A percentile compares a stretch with the other conserved stretches of the same genome.
phyloP scores from a whole-genome alignment of 1,139 yeast genomes.

The Scheffersomyces segobiensis region DNA sequence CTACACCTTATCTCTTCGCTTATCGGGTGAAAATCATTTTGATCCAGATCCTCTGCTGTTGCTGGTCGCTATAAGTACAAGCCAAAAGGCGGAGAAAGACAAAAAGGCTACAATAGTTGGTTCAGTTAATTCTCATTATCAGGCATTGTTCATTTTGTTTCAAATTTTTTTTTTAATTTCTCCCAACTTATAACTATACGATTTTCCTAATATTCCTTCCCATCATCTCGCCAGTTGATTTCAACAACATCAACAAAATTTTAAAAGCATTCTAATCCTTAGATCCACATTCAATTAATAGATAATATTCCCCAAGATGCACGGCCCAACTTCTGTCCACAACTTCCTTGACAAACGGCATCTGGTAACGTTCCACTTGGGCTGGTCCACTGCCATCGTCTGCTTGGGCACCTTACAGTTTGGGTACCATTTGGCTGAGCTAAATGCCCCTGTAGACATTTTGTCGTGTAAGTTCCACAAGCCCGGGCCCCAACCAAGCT shows the following conservation, averaged over 20 bases:
- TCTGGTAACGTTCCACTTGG: constrained; percentile 27
- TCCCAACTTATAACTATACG: not conserved
- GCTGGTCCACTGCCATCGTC: constrained; percentile 45
- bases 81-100: not conserved
- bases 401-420: constrained; percentile 80
- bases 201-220: not conserved
- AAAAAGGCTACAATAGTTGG: not conserved
- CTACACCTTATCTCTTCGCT: constrained; percentile 1
- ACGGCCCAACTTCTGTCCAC: not conserved
- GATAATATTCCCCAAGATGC: not conserved
- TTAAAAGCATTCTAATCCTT: not conserved
- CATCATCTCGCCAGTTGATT: not conserved
- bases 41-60: not conserved
- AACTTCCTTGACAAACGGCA: constrained; percentile 21
- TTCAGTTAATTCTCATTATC: not conserved
- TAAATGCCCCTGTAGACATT: constrained; percentile 77
- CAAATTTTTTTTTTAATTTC: not conserved
- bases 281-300: not conserved
- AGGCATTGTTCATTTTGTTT: not conserved
- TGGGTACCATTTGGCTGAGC: constrained; percentile 87
- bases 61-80: not conserved
- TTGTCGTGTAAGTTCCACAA: constrained; percentile 44
- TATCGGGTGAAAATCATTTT: not conserved
- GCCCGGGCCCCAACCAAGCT: constrained; percentile 23
- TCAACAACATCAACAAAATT: not conserved